These are phyloP conservation scores for Phytomonas sp. DNA, from an alignment of 208 protist genomes.

Conservation along the genomic window DNA sequence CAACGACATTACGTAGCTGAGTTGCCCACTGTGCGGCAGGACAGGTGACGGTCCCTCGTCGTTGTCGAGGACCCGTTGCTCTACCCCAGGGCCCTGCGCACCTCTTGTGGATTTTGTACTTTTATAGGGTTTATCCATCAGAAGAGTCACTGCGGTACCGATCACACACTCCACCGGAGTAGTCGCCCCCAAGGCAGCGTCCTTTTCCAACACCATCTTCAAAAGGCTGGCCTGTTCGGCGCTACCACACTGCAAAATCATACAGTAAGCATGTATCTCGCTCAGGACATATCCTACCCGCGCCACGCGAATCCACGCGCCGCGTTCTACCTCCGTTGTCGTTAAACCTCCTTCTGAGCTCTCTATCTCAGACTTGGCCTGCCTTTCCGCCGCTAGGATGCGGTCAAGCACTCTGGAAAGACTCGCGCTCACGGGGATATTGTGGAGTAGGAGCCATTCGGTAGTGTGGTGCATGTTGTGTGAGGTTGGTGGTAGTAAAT, in stretches of 20 bases:
- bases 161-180: slow-evolving; percentile 35
- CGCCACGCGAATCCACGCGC: slow-evolving; percentile 20
- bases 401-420: slow-evolving; percentile 33
- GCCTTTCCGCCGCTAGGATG: slow-evolving; percentile 21
- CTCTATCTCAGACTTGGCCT: not conserved
- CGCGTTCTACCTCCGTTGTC: not conserved
- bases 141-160: not conserved
- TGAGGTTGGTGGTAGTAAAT: slow-evolving; percentile 21
- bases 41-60: not conserved
- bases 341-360: slow-evolving; percentile 3
- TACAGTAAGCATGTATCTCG: slow-evolving; percentile 55
- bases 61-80: not conserved
- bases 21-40: not conserved
- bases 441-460: slow-evolving; percentile 53
- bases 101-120: not conserved
- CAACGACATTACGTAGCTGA: not conserved
- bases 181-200: slow-evolving; percentile 19
- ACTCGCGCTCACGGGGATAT: slow-evolving; percentile 50
- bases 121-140: not conserved
- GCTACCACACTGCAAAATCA: slow-evolving; percentile 43
- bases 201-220: slow-evolving; percentile 24
- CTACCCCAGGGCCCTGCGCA: not conserved
- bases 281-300: slow-evolving; percentile 55
- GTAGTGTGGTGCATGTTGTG: slow-evolving; percentile 14
- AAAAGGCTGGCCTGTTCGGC: slow-evolving; percentile 24